Conservation (phyloP, 441 rosid species). For the Aleurites moluccanus region DNA sequence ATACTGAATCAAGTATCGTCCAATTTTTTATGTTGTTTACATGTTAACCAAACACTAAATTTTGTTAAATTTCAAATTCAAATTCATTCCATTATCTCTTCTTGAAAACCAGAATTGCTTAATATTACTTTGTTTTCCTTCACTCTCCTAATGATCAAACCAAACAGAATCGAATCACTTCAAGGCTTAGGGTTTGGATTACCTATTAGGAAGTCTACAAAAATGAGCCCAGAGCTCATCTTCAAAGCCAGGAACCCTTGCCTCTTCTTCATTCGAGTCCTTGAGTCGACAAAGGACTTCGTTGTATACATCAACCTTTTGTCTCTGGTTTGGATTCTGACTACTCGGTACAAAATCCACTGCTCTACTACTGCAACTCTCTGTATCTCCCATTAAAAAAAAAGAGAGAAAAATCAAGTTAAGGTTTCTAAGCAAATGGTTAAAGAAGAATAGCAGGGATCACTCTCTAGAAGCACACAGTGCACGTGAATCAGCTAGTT, state of each 20-base stretch:
- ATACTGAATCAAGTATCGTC: neutral
- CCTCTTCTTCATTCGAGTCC: slow-evolving; percentile 40
- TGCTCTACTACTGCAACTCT: slow-evolving; percentile 64
- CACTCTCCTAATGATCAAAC: neutral
- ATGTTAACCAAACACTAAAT: neutral
- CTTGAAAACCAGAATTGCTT: neutral
- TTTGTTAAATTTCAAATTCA: neutral
- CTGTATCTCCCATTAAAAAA: slow-evolving; percentile 45
- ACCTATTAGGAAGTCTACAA: slow-evolving; percentile 46
- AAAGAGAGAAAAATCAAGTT: neutral
- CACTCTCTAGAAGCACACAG: neutral
- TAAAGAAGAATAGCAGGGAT: neutral
- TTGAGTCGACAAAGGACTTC: slow-evolving; percentile 50
- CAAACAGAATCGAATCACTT: neutral
- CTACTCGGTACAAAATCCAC: slow-evolving; percentile 35
- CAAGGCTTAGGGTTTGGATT: neutral
- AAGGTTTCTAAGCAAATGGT: neutral
- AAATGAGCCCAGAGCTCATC: slow-evolving; percentile 69
- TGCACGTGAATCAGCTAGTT: slow-evolving; percentile 20
- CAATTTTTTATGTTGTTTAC: neutral
- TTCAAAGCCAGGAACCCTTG: slow-evolving; percentile 46
- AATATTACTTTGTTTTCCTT: neutral
- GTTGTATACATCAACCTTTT: slow-evolving; percentile 46
- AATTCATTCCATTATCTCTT: neutral
- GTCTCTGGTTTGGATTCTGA: slow-evolving; percentile 41